A percentile compares a stretch with the other conserved stretches of the same genome.
Conservation (phyloP, 176 grass and related monocot species). For the Puya raimondii region DNA sequence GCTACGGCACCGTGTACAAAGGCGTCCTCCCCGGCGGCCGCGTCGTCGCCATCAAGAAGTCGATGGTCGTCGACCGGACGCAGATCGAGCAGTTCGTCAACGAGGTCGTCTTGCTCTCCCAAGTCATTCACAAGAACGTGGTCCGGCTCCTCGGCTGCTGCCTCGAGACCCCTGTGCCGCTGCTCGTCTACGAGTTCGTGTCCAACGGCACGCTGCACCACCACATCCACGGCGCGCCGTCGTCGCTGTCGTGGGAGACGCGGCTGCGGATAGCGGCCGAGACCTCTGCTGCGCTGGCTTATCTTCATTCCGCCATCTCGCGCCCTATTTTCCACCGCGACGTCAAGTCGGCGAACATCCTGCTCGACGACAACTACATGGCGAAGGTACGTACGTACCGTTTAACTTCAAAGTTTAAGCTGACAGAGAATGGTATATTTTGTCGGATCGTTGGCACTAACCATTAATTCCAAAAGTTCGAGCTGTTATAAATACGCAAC, state of each 20-base stretch:
- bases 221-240: conserved; percentile 11
- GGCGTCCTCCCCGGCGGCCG: conserved; percentile 12
- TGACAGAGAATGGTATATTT: too few species aligned
- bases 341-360: conserved; percentile 13
- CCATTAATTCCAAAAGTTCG: too few species aligned
- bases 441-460: too few species aligned
- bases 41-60: conserved; percentile 27
- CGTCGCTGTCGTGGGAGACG: conserved; percentile 8
- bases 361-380: conserved; percentile 4
- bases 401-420: too few species aligned
- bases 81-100: conserved; percentile 16
- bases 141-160: conserved; percentile 12
- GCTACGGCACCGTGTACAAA: conserved; percentile 12
- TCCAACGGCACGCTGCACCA: conserved; percentile 9
- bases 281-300: conserved; percentile 17
- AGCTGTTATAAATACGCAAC: too few species aligned
- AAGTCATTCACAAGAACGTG: conserved; percentile 11
- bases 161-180: not conserved
- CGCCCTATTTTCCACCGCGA: conserved; percentile 8
- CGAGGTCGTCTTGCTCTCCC: conserved; percentile 16
- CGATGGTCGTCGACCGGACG: conserved; percentile 10
- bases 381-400: not conserved
- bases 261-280: conserved; percentile 31
- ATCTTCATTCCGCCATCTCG: conserved; percentile 1
- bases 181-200: conserved; percentile 5